Percentiles rank a stretch among this genome's conserved stretches.
These are phyloP conservation scores for Syzygium oleosum DNA, from an alignment of 345 rosid species.

Conservation along the genomic window DNA sequence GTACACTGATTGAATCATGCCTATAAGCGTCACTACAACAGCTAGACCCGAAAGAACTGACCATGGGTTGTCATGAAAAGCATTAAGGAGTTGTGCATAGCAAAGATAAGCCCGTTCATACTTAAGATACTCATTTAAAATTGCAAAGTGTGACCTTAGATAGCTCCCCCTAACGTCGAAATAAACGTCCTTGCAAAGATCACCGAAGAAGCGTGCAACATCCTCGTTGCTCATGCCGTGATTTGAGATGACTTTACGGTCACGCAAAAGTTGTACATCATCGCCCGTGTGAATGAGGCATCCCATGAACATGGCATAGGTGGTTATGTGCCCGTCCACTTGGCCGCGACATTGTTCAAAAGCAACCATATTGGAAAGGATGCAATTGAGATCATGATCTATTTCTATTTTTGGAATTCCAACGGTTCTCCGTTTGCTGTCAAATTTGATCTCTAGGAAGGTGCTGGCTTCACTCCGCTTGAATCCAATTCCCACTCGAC, in stretches of 20 bases:
- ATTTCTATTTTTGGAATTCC: not conserved
- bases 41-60: not conserved
- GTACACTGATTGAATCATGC: not conserved
- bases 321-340: fast-evolving
- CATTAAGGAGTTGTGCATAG: not conserved
- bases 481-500: not conserved
- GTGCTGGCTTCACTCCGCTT: not conserved
- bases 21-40: not conserved
- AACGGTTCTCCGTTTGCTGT: fast-evolving
- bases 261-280: not conserved
- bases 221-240: fast-evolving
- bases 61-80: not conserved
- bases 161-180: not conserved
- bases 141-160: not conserved
- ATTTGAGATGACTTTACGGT: not conserved
- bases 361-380: not conserved
- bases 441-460: not conserved
- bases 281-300: not conserved
- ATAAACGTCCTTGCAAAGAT: fast-evolving
- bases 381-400: not conserved
- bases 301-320: not conserved
- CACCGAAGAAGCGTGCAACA: not conserved
- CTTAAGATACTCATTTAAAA: not conserved
- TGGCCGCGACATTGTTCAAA: not conserved
- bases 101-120: not conserved